These are phyloP conservation scores for Grifola frondosa DNA, from an alignment of 1,284 basidiomycete species.

Conservation along the genomic window DNA sequence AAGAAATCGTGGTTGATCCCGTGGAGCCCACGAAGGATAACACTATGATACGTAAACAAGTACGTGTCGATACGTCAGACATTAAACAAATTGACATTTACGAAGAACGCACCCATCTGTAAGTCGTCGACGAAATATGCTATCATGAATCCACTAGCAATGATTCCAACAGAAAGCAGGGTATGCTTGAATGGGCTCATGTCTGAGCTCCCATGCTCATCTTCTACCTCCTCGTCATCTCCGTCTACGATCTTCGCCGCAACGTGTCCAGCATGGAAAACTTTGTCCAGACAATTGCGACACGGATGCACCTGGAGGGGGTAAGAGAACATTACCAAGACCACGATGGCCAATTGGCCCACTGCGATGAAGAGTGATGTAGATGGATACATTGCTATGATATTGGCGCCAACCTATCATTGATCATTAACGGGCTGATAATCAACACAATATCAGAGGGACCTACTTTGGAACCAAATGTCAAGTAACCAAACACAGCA, in stretches of 20 bases:
- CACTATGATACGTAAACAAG: conserved; percentile 46
- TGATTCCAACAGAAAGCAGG: conserved; percentile 71
- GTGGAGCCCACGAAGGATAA: conserved; percentile 96
- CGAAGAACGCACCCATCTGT: conserved; percentile 64
- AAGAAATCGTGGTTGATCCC: conserved; percentile 95
- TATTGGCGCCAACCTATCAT: conserved; percentile 79
- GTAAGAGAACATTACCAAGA: conserved; percentile 89
- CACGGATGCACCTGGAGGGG: conserved; percentile 94
- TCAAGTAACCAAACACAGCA: conserved; percentile 88
- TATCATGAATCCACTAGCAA: conserved; percentile 70
- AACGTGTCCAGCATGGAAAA: conserved; percentile 55
- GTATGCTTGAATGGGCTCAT: conserved; percentile 77
- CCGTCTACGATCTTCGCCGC: conserved; percentile 17
- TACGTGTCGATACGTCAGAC: conserved; percentile 4
- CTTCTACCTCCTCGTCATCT: conserved; percentile 45
- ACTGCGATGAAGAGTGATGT: conserved; percentile 90
- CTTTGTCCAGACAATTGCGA: conserved; percentile 89
- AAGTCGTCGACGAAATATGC: conserved; percentile 85
- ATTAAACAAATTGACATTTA: neutral
- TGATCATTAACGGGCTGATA: neutral
- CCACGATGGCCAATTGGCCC: conserved; percentile 90
- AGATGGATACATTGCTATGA: conserved; percentile 95
- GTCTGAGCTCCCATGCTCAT: conserved; percentile 56
- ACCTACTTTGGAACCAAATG: conserved; percentile 83
- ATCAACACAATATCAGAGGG: neutral